Percentiles rank a stretch among this genome's conserved stretches.
Evolutionary conservation across 352 stramenopile genomes (phyloP).

Genomic region (Phytophthora meadii): DNA sequence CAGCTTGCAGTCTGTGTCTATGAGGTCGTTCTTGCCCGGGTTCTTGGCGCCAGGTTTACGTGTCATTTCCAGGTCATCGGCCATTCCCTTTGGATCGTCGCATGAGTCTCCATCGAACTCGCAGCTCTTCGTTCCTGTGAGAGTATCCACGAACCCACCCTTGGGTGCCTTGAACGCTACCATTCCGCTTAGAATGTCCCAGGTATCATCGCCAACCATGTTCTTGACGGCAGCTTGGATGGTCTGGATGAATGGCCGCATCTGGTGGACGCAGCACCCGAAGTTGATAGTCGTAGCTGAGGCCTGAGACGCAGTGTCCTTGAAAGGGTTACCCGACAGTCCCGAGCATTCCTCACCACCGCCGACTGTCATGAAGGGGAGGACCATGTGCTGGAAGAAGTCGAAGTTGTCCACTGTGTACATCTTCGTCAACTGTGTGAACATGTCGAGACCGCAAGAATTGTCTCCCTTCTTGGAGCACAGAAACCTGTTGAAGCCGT

Average conservation of each 20-base stretch:
- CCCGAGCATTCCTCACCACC: constrained; percentile 45
- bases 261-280: constrained; percentile 51
- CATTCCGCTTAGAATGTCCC: constrained; percentile 57
- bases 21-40: constrained; percentile 52
- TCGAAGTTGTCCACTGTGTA: constrained; percentile 51
- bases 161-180: constrained; percentile 42
- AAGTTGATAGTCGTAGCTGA: constrained; percentile 50
- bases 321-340: constrained; percentile 46
- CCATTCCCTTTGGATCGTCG: constrained; percentile 41
- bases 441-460: constrained; percentile 53
- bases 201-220: constrained; percentile 36
- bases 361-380: constrained; percentile 56
- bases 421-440: constrained; percentile 48
- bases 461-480: constrained; percentile 49
- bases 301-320: constrained; percentile 40
- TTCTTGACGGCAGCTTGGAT: constrained; percentile 45
- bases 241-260: constrained; percentile 57
- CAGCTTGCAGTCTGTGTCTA: constrained; percentile 46
- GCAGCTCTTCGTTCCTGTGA: constrained; percentile 42
- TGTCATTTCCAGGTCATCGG: constrained; percentile 27
- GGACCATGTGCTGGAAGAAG: constrained; percentile 53
- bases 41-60: constrained; percentile 41
- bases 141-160: constrained; percentile 46
- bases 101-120: constrained; percentile 50
- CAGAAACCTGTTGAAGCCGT: constrained; percentile 58